These are phyloP conservation scores for Colletotrichum simmondsii DNA, from an alignment of 2,329 filamentous ascomycete genomes.

Conservation along the genomic window DNA sequence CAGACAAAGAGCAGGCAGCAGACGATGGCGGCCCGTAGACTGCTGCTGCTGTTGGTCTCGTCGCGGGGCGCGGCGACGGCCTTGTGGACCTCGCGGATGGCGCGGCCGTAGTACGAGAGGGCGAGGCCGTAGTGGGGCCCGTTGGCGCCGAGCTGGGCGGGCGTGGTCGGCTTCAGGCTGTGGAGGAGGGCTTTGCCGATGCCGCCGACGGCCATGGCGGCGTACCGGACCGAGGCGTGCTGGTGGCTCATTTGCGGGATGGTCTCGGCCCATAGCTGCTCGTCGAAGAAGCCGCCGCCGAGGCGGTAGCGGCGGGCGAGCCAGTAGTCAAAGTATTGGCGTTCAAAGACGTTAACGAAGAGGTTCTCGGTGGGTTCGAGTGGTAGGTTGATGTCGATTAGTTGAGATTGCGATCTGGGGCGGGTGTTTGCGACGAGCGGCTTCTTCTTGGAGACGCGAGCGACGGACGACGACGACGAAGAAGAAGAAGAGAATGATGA, in stretches of 20 bases:
- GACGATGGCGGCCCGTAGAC: slow-evolving; percentile 43
- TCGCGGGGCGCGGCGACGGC: slow-evolving; percentile 6
- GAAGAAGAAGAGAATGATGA: no score
- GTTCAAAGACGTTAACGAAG: slow-evolving; percentile 37
- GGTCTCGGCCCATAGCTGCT: slow-evolving; percentile 47
- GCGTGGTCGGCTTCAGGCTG: slow-evolving; percentile 18
- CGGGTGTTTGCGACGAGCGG: background rate
- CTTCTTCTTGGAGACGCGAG: background rate
- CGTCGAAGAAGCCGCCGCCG: slow-evolving; percentile 44
- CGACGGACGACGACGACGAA: accelerated
- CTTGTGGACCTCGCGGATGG: slow-evolving; percentile 42
- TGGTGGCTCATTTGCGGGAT: slow-evolving; percentile 47
- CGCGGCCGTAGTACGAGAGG: slow-evolving; percentile 46
- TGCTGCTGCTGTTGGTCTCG: slow-evolving; percentile 11
- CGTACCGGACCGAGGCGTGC: slow-evolving; percentile 47
- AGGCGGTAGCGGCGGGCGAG: slow-evolving; percentile 37
- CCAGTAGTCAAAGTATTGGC: slow-evolving; percentile 42
- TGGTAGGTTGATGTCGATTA: background rate
- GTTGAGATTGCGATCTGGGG: background rate
- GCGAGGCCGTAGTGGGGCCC: slow-evolving; percentile 44
- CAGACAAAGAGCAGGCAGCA: slow-evolving; percentile 51
- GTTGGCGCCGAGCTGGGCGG: slow-evolving; percentile 23
- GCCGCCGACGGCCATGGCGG: slow-evolving; percentile 50
- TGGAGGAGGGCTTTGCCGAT: slow-evolving; percentile 39
- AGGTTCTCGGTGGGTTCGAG: slow-evolving; percentile 3